A percentile compares a stretch with the other conserved stretches of the same genome.
These are phyloP conservation scores for Cryptococcus amylolentus DNA, from an alignment of 1,284 basidiomycete species.

Conservation along the genomic window DNA sequence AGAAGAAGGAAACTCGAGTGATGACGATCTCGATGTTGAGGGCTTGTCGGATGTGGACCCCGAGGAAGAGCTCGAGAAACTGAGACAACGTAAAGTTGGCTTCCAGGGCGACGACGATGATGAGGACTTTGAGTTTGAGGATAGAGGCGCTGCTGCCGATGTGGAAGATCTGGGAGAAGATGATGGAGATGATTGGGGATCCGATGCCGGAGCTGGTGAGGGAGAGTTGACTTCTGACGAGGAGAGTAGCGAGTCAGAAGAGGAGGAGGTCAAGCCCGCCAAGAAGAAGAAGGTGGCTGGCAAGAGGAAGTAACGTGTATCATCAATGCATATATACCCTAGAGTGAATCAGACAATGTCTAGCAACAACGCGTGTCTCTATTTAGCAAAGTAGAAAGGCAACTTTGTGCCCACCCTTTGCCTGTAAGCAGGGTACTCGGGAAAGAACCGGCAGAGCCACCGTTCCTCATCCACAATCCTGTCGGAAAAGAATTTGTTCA, in stretches of 20 bases:
- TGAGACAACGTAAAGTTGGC: constrained; percentile 26
- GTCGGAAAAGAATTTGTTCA: constrained; percentile 82
- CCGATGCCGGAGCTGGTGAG: constrained; percentile 11
- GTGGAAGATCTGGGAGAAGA: constrained; percentile 55
- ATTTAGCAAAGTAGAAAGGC: constrained; percentile 49
- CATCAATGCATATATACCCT: background rate
- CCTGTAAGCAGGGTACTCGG: constrained; percentile 69
- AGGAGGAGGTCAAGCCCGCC: constrained; percentile 18
- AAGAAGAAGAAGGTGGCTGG: constrained; percentile 13
- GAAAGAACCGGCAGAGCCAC: constrained; percentile 70
- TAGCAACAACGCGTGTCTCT: background rate
- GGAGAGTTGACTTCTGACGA: constrained; percentile 12
- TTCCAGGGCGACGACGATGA: constrained; percentile 40
- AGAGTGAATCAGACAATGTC: background rate
- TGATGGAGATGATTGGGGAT: constrained; percentile 14
- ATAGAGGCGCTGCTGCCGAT: constrained; percentile 59
- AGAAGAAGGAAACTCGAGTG: constrained; percentile 46
- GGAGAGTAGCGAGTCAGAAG: constrained; percentile 36
- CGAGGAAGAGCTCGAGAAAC: constrained; percentile 45
- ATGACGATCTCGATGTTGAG: constrained; percentile 50
- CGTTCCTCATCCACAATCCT: constrained; percentile 76
- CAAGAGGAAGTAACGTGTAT: constrained; percentile 5
- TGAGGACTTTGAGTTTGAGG: constrained; percentile 45
- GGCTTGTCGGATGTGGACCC: constrained; percentile 45
- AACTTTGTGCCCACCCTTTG: constrained; percentile 67